Percentiles rank a stretch among this genome's conserved stretches.
These are phyloP conservation scores for Suhomyces kilbournensis DNA, from an alignment of 805 yeast genomes.

Conservation along the genomic window DNA sequence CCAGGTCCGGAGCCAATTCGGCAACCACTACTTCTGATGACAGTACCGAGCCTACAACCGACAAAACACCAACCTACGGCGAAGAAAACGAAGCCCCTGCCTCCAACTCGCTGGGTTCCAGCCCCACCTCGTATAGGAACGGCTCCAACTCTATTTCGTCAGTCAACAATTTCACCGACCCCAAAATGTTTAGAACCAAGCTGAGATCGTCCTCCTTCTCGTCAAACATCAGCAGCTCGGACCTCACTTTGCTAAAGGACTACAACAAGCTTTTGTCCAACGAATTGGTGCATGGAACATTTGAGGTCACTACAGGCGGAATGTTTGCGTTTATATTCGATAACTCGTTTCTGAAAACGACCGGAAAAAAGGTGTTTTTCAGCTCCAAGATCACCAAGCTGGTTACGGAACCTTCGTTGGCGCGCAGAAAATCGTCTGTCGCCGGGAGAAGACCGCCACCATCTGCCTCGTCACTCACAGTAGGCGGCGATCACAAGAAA, in stretches of 20 bases:
- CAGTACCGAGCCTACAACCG: background rate
- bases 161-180: conserved; percentile 33
- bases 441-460: background rate
- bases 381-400: conserved; percentile 28
- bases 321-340: conserved; percentile 87
- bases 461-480: background rate
- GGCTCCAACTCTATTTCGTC: conserved; percentile 32
- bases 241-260: conserved; percentile 52
- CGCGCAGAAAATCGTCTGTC: background rate
- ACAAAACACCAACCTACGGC: conserved; percentile 6
- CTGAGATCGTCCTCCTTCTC: conserved; percentile 39
- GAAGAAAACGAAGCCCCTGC: conserved; percentile 15
- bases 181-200: conserved; percentile 28
- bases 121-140: conserved; percentile 14
- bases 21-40: background rate
- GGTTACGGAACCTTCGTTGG: background rate
- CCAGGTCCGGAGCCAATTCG: background rate
- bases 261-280: conserved; percentile 52
- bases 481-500: background rate
- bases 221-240: conserved; percentile 37
- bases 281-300: conserved; percentile 59
- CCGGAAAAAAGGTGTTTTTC: conserved; percentile 76
- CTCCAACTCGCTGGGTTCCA: conserved; percentile 33
- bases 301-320: conserved; percentile 61
- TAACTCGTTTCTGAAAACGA: conserved; percentile 84